These are phyloP conservation scores for Diaporthe sp. DNA, from an alignment of 2,329 filamentous ascomycete genomes.

Conservation along the genomic window DNA sequence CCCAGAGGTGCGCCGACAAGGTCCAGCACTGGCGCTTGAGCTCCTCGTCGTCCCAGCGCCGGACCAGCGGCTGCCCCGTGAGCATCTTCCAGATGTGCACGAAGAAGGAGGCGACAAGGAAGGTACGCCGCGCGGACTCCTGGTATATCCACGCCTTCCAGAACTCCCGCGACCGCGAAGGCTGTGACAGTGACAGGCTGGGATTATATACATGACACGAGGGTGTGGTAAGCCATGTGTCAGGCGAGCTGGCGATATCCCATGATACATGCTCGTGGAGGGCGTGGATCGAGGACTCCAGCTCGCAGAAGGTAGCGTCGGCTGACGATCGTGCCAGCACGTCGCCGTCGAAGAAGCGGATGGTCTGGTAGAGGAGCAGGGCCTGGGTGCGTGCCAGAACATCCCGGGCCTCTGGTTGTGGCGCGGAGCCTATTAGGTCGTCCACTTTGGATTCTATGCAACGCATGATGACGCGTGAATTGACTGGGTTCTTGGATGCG, in stretches of 20 bases:
- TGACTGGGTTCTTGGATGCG: slow-evolving; percentile 61
- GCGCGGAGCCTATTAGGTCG: slow-evolving; percentile 56
- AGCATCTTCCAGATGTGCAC: slow-evolving; percentile 53
- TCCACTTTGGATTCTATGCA: slow-evolving; percentile 60
- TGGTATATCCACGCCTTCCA: slow-evolving; percentile 67
- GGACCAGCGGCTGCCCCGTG: slow-evolving; percentile 44
- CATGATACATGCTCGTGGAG: slow-evolving; percentile 52
- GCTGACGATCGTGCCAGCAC: slow-evolving; percentile 51
- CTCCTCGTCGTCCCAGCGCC: slow-evolving; percentile 48
- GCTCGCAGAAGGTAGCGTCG: slow-evolving; percentile 47
- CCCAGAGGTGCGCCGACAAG: slow-evolving; percentile 55
- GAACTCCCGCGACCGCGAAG: slow-evolving; percentile 57
- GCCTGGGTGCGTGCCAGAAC: slow-evolving; percentile 57
- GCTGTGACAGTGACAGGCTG: slow-evolving; percentile 53
- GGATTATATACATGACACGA: neutral
- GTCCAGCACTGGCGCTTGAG: slow-evolving; percentile 55
- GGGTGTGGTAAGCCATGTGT: neutral
- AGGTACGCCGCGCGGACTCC: slow-evolving; percentile 67
- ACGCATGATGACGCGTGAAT: slow-evolving; percentile 62
- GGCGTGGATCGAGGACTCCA: slow-evolving; percentile 52
- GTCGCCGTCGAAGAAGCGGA: slow-evolving; percentile 60
- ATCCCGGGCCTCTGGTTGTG: slow-evolving; percentile 48
- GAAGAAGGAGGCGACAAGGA: slow-evolving; percentile 60
- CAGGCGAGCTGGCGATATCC: slow-evolving; percentile 40
- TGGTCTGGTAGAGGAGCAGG: slow-evolving; percentile 60